Evolutionary conservation across 371 early-diverging fungal genomes (phyloP).

Genomic region (Amoeboradix gromovi): DNA sequence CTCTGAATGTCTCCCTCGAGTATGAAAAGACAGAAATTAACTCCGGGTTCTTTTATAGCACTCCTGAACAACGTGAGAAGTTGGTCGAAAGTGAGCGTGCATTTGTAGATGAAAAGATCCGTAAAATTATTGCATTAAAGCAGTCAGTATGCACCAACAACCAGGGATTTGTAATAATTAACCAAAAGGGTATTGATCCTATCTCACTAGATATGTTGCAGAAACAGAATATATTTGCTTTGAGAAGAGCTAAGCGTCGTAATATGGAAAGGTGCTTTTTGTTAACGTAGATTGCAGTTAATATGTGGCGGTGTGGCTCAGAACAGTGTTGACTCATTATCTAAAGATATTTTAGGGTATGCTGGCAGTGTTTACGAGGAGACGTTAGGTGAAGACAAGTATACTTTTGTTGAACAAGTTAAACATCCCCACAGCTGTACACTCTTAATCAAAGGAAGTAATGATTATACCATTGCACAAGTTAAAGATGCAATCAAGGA

Average conservation of each 20-base stretch:
- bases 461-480: slow-evolving; percentile 75
- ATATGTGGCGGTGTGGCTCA: slow-evolving; percentile 91
- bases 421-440: slow-evolving; percentile 77
- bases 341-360: slow-evolving; percentile 57
- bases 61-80: slow-evolving; percentile 91
- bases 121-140: slow-evolving; percentile 85
- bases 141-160: slow-evolving; percentile 54
- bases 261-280: slow-evolving; percentile 80
- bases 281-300: slow-evolving; percentile 37
- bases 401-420: slow-evolving; percentile 95
- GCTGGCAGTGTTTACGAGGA: slow-evolving; percentile 89
- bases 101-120: slow-evolving; percentile 74
- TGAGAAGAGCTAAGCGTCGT: slow-evolving; percentile 95
- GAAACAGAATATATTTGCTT: slow-evolving; percentile 83
- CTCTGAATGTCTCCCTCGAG: slow-evolving; percentile 93
- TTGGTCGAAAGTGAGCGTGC: slow-evolving; percentile 91
- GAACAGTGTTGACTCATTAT: slow-evolving; percentile 86
- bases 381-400: slow-evolving; percentile 93
- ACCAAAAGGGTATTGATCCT: slow-evolving; percentile 99
- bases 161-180: slow-evolving; percentile 83
- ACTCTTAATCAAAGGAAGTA: slow-evolving; percentile 81
- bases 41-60: slow-evolving; percentile 94
- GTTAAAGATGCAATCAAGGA: slow-evolving; percentile 92
- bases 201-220: slow-evolving; percentile 89
- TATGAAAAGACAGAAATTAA: slow-evolving; percentile 99